These are phyloP conservation scores for Aureobasidium zeae DNA, from an alignment of 2,329 filamentous ascomycete genomes.

Conservation along the genomic window DNA sequence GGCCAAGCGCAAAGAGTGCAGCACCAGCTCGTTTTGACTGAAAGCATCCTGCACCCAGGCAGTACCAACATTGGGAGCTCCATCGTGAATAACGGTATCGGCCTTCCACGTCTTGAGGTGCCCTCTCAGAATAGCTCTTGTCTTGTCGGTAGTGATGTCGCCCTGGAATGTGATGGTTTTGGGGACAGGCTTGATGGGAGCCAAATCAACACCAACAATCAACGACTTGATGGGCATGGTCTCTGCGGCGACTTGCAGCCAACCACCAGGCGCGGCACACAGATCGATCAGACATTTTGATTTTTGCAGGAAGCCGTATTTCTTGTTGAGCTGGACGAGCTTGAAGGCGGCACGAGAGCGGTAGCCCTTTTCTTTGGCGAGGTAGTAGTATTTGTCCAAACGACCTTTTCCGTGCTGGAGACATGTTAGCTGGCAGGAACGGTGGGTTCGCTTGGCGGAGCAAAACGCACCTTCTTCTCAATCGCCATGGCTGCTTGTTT, in stretches of 20 bases:
- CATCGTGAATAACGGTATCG: conserved; percentile 91
- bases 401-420: conserved; percentile 81
- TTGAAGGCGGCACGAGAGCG: conserved; percentile 95
- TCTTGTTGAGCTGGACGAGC: conserved; percentile 96
- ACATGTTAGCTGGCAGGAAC: neutral
- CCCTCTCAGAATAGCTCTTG: conserved; percentile 74
- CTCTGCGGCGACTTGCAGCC: conserved; percentile 94
- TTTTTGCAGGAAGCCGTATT: conserved; percentile 96
- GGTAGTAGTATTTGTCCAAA: conserved; percentile 97
- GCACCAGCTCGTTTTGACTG: conserved; percentile 85
- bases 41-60: conserved; percentile 98
- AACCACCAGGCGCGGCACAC: conserved; percentile 91
- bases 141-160: conserved; percentile 97
- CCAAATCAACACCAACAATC: conserved; percentile 88
- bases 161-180: conserved; percentile 91
- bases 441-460: too few species aligned
- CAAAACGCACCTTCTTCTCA: conserved; percentile 66
- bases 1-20: conserved; percentile 86
- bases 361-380: conserved; percentile 98
- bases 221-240: conserved; percentile 84
- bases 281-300: conserved; percentile 95
- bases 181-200: conserved; percentile 92
- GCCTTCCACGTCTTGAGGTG: conserved; percentile 96
- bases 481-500: conserved; percentile 62
- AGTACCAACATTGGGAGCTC: conserved; percentile 94